Evolutionary conservation across 257 asterid species (phyloP).

Genomic region (Lycium ferocissimum): DNA sequence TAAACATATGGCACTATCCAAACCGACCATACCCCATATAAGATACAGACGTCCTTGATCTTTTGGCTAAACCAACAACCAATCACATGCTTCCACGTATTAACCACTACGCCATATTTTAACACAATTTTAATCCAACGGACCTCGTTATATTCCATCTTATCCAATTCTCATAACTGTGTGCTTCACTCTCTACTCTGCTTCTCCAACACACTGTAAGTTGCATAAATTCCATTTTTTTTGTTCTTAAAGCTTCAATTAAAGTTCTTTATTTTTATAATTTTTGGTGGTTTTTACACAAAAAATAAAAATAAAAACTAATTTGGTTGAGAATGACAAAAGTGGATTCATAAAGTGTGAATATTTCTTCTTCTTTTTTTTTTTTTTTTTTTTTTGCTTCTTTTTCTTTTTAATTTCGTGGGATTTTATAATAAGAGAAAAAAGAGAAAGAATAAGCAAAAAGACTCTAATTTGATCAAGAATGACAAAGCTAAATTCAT

Average conservation of each 20-base stretch:
- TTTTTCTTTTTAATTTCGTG: no score
- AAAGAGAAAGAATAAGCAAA: no score
- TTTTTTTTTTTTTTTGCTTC: no score
- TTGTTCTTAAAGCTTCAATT: no score
- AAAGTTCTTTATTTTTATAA: no score
- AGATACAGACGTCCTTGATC: conserved; percentile 50
- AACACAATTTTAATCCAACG: conserved; percentile 60
- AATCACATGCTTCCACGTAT: conserved; percentile 55
- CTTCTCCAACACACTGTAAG: background rate
- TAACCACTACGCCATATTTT: conserved; percentile 49
- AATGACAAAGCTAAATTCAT: background rate
- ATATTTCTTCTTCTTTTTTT: no score
- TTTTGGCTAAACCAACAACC: conserved; percentile 44
- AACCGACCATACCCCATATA: conserved; percentile 53
- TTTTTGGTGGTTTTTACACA: no score
- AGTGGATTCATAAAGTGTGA: no score
- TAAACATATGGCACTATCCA: conserved; percentile 33
- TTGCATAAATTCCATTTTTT: no score
- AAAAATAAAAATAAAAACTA: no score
- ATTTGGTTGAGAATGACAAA: no score
- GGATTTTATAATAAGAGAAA: no score
- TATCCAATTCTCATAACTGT: conserved; percentile 19
- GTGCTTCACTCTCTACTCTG: background rate
- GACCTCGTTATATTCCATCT: conserved; percentile 50
- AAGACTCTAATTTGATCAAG: background rate